Evolutionary conservation across 495 filamentous ascomycete genomes (phyloP).

Genomic region (Daldinia concentrica): DNA sequence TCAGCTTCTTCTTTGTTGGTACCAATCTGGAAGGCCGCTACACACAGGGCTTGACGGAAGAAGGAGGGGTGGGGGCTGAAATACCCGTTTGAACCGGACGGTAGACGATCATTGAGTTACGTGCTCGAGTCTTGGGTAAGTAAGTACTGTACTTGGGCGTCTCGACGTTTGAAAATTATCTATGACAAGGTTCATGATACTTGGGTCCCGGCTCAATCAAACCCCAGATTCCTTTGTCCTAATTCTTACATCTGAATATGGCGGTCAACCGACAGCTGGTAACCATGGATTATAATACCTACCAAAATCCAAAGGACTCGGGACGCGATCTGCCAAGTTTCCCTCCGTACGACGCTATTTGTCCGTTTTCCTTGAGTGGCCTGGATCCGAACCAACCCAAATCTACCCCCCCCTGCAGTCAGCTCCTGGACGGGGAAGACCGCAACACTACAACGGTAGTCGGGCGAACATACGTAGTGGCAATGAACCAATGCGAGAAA

Average conservation of each 20-base stretch:
- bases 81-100: neutral
- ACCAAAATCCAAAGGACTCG: constrained; percentile 17
- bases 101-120: constrained; percentile 17
- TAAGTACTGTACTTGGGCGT: constrained; percentile 3
- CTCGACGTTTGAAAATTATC: constrained; percentile 20
- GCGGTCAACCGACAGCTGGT: constrained; percentile 34
- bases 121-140: constrained; percentile 29
- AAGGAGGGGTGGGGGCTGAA: constrained; percentile 32
- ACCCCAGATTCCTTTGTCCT: constrained; percentile 30
- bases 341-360: constrained; percentile 21
- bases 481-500: constrained; percentile 14
- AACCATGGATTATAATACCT: constrained; percentile 6
- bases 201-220: constrained; percentile 19
- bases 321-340: constrained; percentile 27
- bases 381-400: constrained; percentile 9
- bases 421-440: constrained; percentile 27
- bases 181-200: constrained; percentile 23
- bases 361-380: constrained; percentile 15
- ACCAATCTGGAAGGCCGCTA: constrained; percentile 23
- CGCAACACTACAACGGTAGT: constrained; percentile 13
- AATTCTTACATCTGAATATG: constrained; percentile 20
- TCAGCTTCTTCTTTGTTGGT: constrained; percentile 27
- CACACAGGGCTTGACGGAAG: constrained; percentile 8
- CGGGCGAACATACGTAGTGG: constrained; percentile 31
- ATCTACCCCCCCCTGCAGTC: constrained; percentile 16